Evolutionary conservation across 169 alveolate genomes (phyloP).

Genomic region (Eimeria necatrix): DNA sequence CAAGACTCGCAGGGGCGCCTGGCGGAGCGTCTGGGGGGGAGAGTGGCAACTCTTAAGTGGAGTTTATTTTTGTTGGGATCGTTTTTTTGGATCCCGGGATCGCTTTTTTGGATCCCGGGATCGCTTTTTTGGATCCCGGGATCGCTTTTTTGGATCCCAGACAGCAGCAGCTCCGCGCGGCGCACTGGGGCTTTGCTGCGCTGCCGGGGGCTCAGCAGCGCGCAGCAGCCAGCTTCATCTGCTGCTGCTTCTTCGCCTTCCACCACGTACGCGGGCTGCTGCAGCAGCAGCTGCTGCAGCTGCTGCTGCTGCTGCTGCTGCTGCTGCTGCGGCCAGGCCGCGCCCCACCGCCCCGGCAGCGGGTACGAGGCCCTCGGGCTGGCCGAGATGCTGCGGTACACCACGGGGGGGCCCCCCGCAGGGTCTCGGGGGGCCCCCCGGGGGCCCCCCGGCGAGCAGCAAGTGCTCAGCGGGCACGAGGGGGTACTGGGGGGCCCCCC

Average conservation of each 20-base stretch:
- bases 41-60: conserved; percentile 6
- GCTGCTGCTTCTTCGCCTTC: conserved; percentile 34
- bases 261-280: background rate
- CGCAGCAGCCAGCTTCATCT: conserved; percentile 38
- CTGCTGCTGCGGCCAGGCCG: conserved; percentile 6
- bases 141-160: too few species aligned
- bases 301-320: conserved; percentile 56
- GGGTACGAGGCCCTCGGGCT: background rate
- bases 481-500: too few species aligned
- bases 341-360: background rate
- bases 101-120: background rate
- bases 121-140: background rate
- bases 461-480: background rate
- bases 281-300: conserved; percentile 27
- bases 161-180: too few species aligned
- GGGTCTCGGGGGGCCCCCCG: background rate
- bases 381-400: background rate
- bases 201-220: background rate
- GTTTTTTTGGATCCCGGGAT: background rate
- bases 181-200: too few species aligned
- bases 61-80: background rate
- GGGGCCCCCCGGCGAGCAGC: conserved; percentile 33
- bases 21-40: background rate
- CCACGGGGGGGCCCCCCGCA: background rate
- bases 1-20: conserved; percentile 3